These are phyloP conservation scores for Pholiota molesta DNA, from an alignment of 768 basidiomycete genomes.

Conservation along the genomic window DNA sequence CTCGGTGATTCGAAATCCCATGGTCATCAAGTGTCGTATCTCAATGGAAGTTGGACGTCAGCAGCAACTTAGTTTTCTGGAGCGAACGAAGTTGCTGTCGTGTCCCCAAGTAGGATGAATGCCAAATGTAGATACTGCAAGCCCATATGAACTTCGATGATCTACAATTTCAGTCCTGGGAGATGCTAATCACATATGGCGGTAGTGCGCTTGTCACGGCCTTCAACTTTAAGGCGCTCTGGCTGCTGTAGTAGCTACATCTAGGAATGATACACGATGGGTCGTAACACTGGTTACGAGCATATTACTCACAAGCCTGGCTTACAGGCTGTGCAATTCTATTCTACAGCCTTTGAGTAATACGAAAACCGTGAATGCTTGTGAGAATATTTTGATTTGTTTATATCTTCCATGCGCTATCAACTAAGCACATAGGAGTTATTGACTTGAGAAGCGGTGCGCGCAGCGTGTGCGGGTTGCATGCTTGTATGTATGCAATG, in stretches of 20 bases:
- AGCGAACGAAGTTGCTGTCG: background rate
- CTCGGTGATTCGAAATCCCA: background rate
- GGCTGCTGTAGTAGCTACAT: background rate
- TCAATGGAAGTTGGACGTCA: background rate
- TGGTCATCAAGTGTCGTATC: background rate
- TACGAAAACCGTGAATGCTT: too few relatives aligned
- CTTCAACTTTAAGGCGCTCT: too few relatives aligned
- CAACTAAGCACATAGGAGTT: too few relatives aligned
- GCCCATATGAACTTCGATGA: background rate
- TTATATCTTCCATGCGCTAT: too few relatives aligned
- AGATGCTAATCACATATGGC: too few relatives aligned
- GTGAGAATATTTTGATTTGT: too few relatives aligned
- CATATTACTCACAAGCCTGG: background rate
- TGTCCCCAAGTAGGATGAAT: background rate
- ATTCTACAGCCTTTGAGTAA: background rate
- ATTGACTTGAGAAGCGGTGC: too few relatives aligned
- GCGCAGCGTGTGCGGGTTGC: too few relatives aligned
- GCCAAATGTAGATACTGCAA: background rate
- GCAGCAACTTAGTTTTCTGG: background rate
- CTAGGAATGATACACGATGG: background rate
- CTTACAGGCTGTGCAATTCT: background rate
- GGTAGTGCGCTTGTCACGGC: too few relatives aligned
- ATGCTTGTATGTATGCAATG: too few relatives aligned
- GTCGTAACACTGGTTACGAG: too few relatives aligned
- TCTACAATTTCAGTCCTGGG: background rate